phyloP scores from a whole-genome alignment of 148 eudicot species.

The Chenopodium formosanum region DNA sequence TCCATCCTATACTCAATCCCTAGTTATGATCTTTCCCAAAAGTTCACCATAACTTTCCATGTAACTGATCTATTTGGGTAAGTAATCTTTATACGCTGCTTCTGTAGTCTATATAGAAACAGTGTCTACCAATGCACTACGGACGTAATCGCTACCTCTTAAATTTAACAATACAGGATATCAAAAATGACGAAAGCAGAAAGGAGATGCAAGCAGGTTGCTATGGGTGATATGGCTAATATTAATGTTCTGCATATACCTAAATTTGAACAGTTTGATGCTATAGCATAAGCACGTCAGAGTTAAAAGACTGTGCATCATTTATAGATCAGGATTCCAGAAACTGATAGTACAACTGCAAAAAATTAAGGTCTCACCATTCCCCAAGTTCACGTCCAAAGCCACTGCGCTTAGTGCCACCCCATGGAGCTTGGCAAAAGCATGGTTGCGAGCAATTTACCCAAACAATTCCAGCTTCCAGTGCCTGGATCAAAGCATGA shows the following conservation, averaged over 20 bases:
- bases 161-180: neutral
- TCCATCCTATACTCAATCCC: neutral
- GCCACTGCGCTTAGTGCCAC: constrained; percentile 95
- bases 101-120: neutral
- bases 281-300: neutral
- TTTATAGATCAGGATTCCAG: neutral
- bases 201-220: neutral
- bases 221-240: neutral
- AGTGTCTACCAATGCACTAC: neutral
- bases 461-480: constrained; percentile 91
- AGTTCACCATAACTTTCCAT: neutral
- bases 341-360: neutral
- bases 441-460: constrained; percentile 98
- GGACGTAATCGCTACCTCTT: neutral
- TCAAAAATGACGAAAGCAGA: neutral
- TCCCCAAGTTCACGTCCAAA: constrained; percentile 99
- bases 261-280: neutral
- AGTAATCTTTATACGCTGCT: neutral
- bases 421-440: constrained; percentile 99
- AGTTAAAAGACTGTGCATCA: neutral
- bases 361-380: constrained; percentile 47
- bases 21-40: neutral
- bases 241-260: neutral
- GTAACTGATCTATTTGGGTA: neutral
- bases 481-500: constrained; percentile 48